A percentile compares a stretch with the other conserved stretches of the same genome.
These are phyloP conservation scores for Xylariaceae sp. DNA, from an alignment of 2,329 filamentous ascomycete genomes.

Conservation along the genomic window DNA sequence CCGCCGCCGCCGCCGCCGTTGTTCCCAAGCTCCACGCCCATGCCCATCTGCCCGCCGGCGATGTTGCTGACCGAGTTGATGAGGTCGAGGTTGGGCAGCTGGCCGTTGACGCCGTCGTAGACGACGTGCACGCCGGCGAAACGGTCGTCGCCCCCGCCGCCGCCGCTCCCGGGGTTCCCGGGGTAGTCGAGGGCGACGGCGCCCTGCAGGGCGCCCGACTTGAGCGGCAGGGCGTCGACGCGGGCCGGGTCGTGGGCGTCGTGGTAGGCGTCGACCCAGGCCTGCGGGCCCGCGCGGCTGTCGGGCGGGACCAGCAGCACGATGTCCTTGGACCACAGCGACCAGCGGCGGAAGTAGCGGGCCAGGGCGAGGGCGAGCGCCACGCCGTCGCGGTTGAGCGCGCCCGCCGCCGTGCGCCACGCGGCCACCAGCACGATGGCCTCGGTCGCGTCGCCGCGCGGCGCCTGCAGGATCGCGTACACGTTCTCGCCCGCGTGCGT, in stretches of 20 bases:
- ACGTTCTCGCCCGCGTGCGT: slow-evolving; percentile 76
- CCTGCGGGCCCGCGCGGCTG: slow-evolving; percentile 82
- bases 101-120: slow-evolving; percentile 93
- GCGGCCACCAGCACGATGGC: slow-evolving; percentile 88
- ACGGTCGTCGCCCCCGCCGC: slow-evolving; percentile 68
- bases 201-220: slow-evolving; percentile 87
- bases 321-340: slow-evolving; percentile 97
- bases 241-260: slow-evolving; percentile 68
- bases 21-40: slow-evolving; percentile 73
- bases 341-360: slow-evolving; percentile 96
- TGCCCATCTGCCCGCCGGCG: slow-evolving; percentile 85
- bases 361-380: slow-evolving; percentile 79
- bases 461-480: slow-evolving; percentile 88
- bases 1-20: slow-evolving; percentile 71
- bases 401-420: slow-evolving; percentile 73
- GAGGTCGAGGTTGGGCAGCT: slow-evolving; percentile 89
- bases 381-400: slow-evolving; percentile 80
- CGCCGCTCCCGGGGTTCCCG: too few species aligned
- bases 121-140: slow-evolving; percentile 87
- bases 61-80: slow-evolving; percentile 91
- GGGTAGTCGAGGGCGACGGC: slow-evolving; percentile 92
- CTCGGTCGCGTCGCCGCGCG: slow-evolving; percentile 91
- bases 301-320: slow-evolving; percentile 86
- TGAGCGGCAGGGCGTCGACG: slow-evolving; percentile 73
- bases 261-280: slow-evolving; percentile 97